Conservation (phyloP, 2,329 filamentous ascomycete species). For the Rhytidhysteron rufulum region DNA sequence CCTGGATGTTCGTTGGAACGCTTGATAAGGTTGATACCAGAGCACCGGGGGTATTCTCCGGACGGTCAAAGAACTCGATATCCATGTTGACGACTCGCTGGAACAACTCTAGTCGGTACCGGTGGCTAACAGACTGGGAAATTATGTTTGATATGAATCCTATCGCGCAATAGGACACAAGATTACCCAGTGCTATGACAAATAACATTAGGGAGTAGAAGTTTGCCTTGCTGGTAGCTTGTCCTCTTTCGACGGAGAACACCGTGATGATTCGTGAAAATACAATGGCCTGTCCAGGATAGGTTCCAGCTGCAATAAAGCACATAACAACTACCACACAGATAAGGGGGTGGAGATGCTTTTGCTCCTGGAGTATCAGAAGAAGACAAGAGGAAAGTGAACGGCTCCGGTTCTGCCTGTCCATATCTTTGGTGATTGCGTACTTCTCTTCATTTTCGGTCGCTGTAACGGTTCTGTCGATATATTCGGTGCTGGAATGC, state of each 20-base stretch:
- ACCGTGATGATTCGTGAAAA: constrained; percentile 48
- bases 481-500: constrained; percentile 10
- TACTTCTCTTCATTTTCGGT: constrained; percentile 20
- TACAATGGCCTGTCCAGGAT: constrained; percentile 47
- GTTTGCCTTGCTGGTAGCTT: constrained; percentile 41
- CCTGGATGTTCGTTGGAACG: constrained; percentile 79
- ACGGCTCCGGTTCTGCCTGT: constrained; percentile 26
- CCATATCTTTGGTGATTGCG: constrained; percentile 13
- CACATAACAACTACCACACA: constrained; percentile 23
- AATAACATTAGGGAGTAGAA: constrained; percentile 57
- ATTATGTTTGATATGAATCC: constrained; percentile 46
- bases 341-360: constrained; percentile 33
- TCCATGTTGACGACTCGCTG: too few species aligned
- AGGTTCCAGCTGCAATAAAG: constrained; percentile 38
- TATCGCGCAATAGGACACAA: constrained; percentile 43
- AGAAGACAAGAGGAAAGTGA: constrained; percentile 21
- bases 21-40: constrained; percentile 57
- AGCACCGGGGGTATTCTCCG: constrained; percentile 83
- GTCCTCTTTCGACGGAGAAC: constrained; percentile 41
- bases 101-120: too few species aligned
- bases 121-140: too few species aligned
- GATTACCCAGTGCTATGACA: constrained; percentile 47
- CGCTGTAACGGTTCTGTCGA: constrained; percentile 26
- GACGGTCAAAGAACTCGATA: constrained; percentile 80
- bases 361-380: constrained; percentile 29